Evolutionary conservation across 1,139 yeast genomes (phyloP).

Genomic region (Scheffersomyces segobiensis): DNA sequence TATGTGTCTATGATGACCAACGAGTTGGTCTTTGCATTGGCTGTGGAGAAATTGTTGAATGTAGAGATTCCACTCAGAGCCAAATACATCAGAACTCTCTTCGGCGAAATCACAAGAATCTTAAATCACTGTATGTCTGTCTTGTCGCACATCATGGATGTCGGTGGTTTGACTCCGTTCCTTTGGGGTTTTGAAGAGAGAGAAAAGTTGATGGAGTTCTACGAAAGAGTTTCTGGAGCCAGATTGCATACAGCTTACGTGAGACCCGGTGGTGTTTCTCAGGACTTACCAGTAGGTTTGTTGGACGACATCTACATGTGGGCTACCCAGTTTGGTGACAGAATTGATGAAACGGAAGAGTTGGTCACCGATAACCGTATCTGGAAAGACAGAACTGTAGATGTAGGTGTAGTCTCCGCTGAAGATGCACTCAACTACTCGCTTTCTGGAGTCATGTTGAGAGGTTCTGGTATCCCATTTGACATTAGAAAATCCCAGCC

Average conservation of each 20-base stretch:
- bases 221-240: conserved; percentile 90
- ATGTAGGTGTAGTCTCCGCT: conserved; percentile 78
- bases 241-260: conserved; percentile 86
- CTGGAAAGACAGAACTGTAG: conserved; percentile 87
- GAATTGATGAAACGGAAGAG: conserved; percentile 89
- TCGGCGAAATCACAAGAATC: conserved; percentile 84
- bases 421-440: conserved; percentile 85
- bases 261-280: conserved; percentile 92
- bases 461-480: conserved; percentile 88
- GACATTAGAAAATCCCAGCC: conserved; percentile 88
- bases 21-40: conserved; percentile 82
- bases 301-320: conserved; percentile 92
- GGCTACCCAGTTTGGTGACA: conserved; percentile 95
- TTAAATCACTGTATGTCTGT: conserved; percentile 88
- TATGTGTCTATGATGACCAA: conserved; percentile 93
- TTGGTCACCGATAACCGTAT: conserved; percentile 87
- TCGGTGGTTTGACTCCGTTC: conserved; percentile 91
- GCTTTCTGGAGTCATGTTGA: conserved; percentile 83
- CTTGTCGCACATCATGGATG: conserved; percentile 90
- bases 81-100: conserved; percentile 80
- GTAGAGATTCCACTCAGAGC: conserved; percentile 85
- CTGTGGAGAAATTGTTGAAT: conserved; percentile 82
- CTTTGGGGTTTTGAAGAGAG: conserved; percentile 95
- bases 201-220: conserved; percentile 90
- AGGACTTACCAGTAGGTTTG: conserved; percentile 83